Conservation (phyloP, 73 alveolate species). For the Tetrahymena thermophila region DNA sequence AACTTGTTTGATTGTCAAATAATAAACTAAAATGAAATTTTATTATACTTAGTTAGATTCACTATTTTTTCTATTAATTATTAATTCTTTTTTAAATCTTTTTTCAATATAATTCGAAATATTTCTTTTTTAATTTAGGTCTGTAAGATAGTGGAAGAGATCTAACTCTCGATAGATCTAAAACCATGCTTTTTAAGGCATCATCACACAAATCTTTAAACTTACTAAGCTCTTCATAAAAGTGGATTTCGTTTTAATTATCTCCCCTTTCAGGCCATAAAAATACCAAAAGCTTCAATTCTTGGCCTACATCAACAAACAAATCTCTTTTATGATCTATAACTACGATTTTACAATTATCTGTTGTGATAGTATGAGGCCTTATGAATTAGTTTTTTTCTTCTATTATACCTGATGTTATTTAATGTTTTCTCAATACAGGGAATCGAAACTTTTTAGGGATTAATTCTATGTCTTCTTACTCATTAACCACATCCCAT, state of each 20-base stretch:
- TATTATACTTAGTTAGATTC: no score
- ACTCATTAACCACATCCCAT: neutral
- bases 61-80: neutral
- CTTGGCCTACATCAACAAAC: neutral
- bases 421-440: neutral
- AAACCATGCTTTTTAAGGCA: neutral
- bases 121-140: neutral
- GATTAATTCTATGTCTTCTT: neutral
- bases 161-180: neutral
- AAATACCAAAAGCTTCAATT: neutral
- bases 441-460: neutral
- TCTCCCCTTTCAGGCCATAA: neutral
- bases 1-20: no score
- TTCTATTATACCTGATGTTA: neutral
- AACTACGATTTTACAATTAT: neutral
- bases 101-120: neutral
- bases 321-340: neutral
- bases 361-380: neutral
- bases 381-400: neutral
- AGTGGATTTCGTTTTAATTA: neutral
- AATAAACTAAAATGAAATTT: no score
- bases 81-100: neutral
- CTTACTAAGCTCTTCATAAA: neutral
- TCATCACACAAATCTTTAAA: neutral
- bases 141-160: neutral